Evolutionary conservation across 1,139 yeast species (phyloP), one percentile per base, ranked within the genome.

Genomic region (Candida tetrigidarum): DNA sequence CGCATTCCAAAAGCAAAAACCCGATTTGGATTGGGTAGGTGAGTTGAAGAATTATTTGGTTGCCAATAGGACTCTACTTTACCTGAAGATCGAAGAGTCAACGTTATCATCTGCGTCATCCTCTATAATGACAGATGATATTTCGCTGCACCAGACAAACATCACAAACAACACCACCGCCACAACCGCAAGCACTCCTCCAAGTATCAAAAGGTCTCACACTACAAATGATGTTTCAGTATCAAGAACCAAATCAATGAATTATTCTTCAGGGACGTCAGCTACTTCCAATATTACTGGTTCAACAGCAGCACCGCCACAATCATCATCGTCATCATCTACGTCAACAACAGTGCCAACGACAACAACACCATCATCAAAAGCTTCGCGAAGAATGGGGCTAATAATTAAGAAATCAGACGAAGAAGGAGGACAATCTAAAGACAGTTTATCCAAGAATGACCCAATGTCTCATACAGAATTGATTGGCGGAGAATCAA

Each of bases 361-460:
- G 80, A 45, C 74, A 81, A 7, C 36, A 2, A 20, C 39, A 1
- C 78, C 85, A 2, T 86, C 90, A 1, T 79, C 85, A 3, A 83
- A 81, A 56, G 79, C 80, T 2, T 71, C 78, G 0, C 59, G 76
- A 50, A 69, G 91, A 50, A 84, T 84, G 89, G 91, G 91, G 0
- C 73, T 85, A 28, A 81, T 85, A 27, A 78, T 79, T 43, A 77
- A 78, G 39, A 73, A 73, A 46, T 61, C 70, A 1, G 68, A 65
- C 4, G 67, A 62, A 9, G 43, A 46, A 3, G 35, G 27, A 2
- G 20, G 9, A 12, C 29, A 9, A 10, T 12, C 41, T 7, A 37
- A 37, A 20, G 41, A 37, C 11, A 34, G 29, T 3, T 14, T 20
- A 6, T 9, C n/a, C 10, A 22, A 37, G 19, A 11, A 19, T 6